Percentiles rank a stretch among this genome's conserved stretches.
Evolutionary conservation across 768 basidiomycete species (phyloP).

Genomic region (Pleurotus giganteus): DNA sequence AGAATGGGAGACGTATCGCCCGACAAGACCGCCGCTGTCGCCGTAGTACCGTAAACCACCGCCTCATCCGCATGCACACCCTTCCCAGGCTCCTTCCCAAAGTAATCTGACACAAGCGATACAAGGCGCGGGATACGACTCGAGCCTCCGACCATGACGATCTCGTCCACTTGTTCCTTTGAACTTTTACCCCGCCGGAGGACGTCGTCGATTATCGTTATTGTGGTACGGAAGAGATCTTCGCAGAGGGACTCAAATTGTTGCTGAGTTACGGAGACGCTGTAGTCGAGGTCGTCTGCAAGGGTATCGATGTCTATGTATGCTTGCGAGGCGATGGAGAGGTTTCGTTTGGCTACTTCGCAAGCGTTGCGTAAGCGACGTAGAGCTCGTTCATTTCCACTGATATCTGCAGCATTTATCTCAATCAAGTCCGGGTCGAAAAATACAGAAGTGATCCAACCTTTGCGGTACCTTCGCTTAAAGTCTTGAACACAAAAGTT

Average conservation of each 20-base stretch:
- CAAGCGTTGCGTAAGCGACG: constrained; percentile 67
- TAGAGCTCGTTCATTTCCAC: constrained; percentile 59
- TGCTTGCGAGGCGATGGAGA: constrained; percentile 65
- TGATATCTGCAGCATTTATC: constrained; percentile 35
- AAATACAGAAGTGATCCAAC: neutral
- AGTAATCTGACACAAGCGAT: constrained; percentile 96
- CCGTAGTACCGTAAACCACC: constrained; percentile 98
- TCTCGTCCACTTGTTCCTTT: constrained; percentile 25
- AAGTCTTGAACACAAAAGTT: constrained; percentile 96
- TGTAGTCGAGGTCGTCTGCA: constrained; percentile 70
- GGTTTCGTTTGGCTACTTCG: constrained; percentile 70
- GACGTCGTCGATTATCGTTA: constrained; percentile 67
- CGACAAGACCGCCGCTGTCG: constrained; percentile 97
- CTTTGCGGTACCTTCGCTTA: constrained; percentile 80
- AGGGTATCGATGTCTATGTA: constrained; percentile 56
- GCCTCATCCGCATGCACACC: constrained; percentile 99
- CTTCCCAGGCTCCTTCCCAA: constrained; percentile 98
- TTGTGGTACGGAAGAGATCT: constrained; percentile 57
- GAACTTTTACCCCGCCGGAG: constrained; percentile 61
- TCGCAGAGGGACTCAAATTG: constrained; percentile 64
- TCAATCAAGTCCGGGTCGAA: constrained; percentile 28
- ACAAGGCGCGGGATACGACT: constrained; percentile 99
- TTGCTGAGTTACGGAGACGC: constrained; percentile 66
- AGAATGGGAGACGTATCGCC: constrained; percentile 98
- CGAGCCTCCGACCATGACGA: constrained; percentile 97